These are phyloP conservation scores for Bidens hawaiensis DNA, from an alignment of 140 eudicot species.

Conservation along the genomic window DNA sequence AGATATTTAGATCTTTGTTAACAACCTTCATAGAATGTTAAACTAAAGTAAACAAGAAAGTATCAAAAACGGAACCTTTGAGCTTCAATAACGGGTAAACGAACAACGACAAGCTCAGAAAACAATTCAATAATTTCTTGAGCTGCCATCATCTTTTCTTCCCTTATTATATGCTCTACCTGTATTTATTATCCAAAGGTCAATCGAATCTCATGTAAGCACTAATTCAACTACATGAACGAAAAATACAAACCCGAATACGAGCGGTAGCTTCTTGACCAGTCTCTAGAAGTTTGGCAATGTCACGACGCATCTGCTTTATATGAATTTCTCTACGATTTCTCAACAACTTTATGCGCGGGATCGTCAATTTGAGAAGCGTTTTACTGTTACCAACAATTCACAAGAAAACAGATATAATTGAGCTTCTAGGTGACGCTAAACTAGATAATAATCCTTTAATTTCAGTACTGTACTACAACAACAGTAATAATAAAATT, in stretches of 20 bases:
- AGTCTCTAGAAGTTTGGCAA: slow-evolving; percentile 90
- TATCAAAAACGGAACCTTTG: slow-evolving; percentile 51
- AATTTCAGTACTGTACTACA: too few species aligned
- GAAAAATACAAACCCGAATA: slow-evolving; percentile 45
- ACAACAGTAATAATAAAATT: not conserved
- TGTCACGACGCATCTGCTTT: slow-evolving; percentile 93
- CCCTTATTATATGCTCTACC: slow-evolving; percentile 97
- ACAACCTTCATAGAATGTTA: not conserved
- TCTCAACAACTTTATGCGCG: slow-evolving; percentile 85
- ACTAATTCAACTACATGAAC: too few species aligned
- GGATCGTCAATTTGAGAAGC: slow-evolving; percentile 71
- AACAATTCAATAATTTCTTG: slow-evolving; percentile 92
- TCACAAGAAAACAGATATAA: not conserved
- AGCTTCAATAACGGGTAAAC: slow-evolving; percentile 90
- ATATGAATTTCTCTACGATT: slow-evolving; percentile 91
- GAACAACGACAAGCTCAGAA: slow-evolving; percentile 93
- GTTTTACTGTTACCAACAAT: slow-evolving; percentile 65
- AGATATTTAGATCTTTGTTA: not conserved
- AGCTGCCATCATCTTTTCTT: slow-evolving; percentile 99
- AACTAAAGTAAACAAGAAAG: not conserved
- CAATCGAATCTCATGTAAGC: not conserved
- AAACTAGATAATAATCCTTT: not conserved
- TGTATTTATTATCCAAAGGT: slow-evolving; percentile 16
- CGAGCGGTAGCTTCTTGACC: slow-evolving; percentile 99
- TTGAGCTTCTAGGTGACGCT: slow-evolving; percentile 2